Evolutionary conservation across 495 filamentous ascomycete species (phyloP), one percentile per base, ranked within the genome.

Genomic region (Penicillium canescens): DNA sequence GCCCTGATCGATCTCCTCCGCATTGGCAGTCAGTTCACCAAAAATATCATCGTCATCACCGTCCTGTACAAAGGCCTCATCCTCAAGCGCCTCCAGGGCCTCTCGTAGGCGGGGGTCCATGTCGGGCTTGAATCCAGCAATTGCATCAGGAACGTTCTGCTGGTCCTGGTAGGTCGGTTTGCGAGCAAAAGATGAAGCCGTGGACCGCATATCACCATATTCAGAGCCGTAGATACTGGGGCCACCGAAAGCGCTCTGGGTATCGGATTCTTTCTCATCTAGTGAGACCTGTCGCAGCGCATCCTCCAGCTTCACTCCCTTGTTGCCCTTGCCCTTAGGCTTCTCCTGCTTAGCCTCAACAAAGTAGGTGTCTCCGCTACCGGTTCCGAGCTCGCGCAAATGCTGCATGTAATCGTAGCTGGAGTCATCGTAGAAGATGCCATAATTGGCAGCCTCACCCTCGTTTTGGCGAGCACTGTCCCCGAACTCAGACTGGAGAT

Each of bases 331-430:
- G 12, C 71, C 78, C 59, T 85, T 82, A 42, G 75, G 78, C 52
- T 77, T 79, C 28, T 65, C 61, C 8, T 71, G 61, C 18, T 80
- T 74, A 1, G 91, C 87, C 60, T 95, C 89, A 14, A 98, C 79
- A 57, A 94, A 96, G 42, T 88, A 79, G 16, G 84, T 81, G 26
- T 76, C 72, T 3, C 84, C 86, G 12, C 68, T 67, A 26, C 79
- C 82, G 3, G 83, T 80, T 8, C 86, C 86, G 5, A 91, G 66
- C 52, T 97, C 94, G n/a, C 90, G 87, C 76, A 99, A 78, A 73
- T 99, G 95, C 70, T 99, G 94, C 94, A 98, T 98, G 74, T 98
- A 98, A 63, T 98, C 95, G 73, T 98, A 98, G 60, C 88, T 81
- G 49, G 91, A 88, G 70, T 98, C 94, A 54, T 88, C 85, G 62